Base-by-base conservation (phyloP, 352 stramenopile genomes). In the Pythium dissotocum region DNA sequence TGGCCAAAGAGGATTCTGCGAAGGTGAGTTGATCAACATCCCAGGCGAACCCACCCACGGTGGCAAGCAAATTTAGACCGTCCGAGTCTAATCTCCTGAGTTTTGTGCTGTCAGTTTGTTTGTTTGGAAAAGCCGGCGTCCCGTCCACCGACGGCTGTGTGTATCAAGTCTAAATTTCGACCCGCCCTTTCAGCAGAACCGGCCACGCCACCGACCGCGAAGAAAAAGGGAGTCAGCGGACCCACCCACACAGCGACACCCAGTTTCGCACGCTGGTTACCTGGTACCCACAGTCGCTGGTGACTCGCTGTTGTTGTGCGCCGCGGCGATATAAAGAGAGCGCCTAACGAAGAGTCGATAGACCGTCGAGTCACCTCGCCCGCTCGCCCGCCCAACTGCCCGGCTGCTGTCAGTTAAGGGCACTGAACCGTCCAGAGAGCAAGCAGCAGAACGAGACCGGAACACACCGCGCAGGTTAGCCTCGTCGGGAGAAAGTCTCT, bases 401-500 rank as follows among this genome's bases (percentile, higher is more conserved):
- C 46, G 24, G 14, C 46, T 53, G 46, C 46, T 51, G 44, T 51
- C 44, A n/a, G 44, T 51, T 51, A 7, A 28, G 44, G 44, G 14
- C 46, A 32, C 46, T 60, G 60, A 68, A 61, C 62, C 62, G 54
- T 46, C 55, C 44, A 58, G 28, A 44, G 55, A 38, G 44, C 55
- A 62, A 67, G 49, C 36, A 53, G 40, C 62, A 48, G 62, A 69
- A 69, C 52, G 32, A 62, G 42, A 58, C 62, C 62, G 54, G 62
- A 69, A 69, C 42, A 69, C 28, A 67, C 42, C 42, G 30, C 33
- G 32, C 40, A 51, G 63, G 53, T 53, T 63, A 49, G 63, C 55
- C 63, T 54, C 63, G 63, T 58, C 54, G 62, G 54, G 62, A 69
- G 62, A 62, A 38, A 18, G 53, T 62, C 46, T 69, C 62, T 69